Conservation (phyloP, 1,284 basidiomycete genomes). For the Cutaneotrichosporon cyanovorans region DNA sequence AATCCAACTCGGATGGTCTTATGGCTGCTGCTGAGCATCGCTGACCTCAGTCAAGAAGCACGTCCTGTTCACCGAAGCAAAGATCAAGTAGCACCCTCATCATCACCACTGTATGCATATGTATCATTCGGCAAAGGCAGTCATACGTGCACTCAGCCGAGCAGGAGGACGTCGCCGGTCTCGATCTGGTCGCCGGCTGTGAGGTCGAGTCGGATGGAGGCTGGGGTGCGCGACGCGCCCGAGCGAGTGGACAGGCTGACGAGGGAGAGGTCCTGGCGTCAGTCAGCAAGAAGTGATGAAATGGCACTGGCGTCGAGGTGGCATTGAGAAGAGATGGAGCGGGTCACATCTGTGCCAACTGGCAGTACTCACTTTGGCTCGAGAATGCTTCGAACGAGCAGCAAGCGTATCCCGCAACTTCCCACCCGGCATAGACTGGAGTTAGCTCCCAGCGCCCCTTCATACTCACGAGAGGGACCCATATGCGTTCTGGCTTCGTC, state of each 20-base stretch:
- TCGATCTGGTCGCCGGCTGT: conserved; percentile 15
- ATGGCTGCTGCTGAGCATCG: neutral
- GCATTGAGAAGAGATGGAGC: too few relatives aligned
- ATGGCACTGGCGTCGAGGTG: accelerated
- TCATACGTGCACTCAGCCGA: conserved; percentile 19
- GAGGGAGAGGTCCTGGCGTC: conserved; percentile 15
- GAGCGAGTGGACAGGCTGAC: conserved; percentile 14
- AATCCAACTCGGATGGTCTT: too few relatives aligned
- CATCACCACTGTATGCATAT: conserved; percentile 15
- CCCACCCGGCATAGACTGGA: conserved; percentile 23
- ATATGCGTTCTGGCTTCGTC: conserved; percentile 12
- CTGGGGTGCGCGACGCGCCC: conserved; percentile 3
- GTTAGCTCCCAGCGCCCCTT: neutral
- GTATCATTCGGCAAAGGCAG: too few relatives aligned
- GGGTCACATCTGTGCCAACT: too few relatives aligned
- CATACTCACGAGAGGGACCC: conserved; percentile 23
- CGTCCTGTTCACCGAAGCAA: conserved; percentile 61
- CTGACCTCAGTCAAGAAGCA: conserved; percentile 55
- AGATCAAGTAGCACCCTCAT: conserved; percentile 52
- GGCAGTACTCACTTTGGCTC: conserved; percentile 3
- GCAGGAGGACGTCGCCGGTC: conserved; percentile 22
- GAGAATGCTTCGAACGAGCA: conserved; percentile 10
- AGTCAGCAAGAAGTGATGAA: neutral
- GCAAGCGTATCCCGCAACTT: conserved; percentile 25
- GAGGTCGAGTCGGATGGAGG: conserved; percentile 14